Evolutionary conservation across 768 basidiomycete species (phyloP), one percentile per base, ranked within the genome.

Genomic region (Serendipita sp.): DNA sequence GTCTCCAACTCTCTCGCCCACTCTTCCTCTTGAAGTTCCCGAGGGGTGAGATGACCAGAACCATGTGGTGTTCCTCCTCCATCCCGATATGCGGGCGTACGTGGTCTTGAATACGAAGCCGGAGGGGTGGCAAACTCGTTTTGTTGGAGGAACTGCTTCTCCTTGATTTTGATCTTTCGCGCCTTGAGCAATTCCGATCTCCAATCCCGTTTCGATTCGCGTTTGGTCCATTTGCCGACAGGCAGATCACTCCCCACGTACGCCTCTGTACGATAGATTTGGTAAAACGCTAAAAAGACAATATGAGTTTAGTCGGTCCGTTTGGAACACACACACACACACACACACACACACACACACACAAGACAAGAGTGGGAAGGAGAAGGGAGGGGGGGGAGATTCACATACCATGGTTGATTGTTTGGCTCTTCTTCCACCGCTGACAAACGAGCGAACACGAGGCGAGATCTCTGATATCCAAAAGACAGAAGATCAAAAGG

Each of bases 401-500:
- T 8, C 8, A 51, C 48, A 8, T n/a, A 51, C 48, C 48, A 35
- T 60, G 56, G 18, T 60, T 60, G 34, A 60, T 60, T 8, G 56
- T 60, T 35, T 60, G 56, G 35, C 56, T 60, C 56, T 60, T 60
- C 36, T 60, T 60, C 56, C 56, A 60, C 36, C 56, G 56, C 36
- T 60, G 56, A 38, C 28, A 60, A 30, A 60, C 56, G 36, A 60
- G 56, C 4, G 56, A 34, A 35, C 56, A 60, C 10, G 56, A 32
- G 4, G 56, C 56, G 4, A 60, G 36, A 36, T 60, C 56, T 8
- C 4, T 60, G 8, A 35, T n/a, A 10, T 32, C 28, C 13, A 60
- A 30, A 10, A 60, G 10, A 35, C 56, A 60, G n/a, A 60, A 60
- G 18, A 60, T 60, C 16, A 8, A 11, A 8, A 38, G 34, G 8